Conservation (phyloP, 2,329 filamentous ascomycete species). For the Metarhizium guizhouense region DNA sequence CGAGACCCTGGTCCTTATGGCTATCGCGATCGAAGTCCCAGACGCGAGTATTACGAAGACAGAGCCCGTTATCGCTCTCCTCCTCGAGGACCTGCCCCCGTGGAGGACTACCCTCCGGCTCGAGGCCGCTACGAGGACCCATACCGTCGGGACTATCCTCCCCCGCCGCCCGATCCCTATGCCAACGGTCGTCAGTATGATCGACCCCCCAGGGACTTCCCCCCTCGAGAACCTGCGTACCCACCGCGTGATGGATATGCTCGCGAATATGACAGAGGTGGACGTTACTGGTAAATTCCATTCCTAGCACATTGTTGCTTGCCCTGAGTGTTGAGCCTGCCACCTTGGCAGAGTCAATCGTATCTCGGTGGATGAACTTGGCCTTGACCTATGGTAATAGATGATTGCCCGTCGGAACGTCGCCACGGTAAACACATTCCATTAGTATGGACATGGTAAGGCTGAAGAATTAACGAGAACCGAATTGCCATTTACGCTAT, state of each 20-base stretch:
- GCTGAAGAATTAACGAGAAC: not conserved
- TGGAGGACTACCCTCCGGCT: conserved; percentile 68
- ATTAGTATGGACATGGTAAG: not conserved
- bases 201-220: conserved; percentile 42
- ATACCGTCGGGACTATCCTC: conserved; percentile 61
- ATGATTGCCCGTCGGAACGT: conserved; percentile 13
- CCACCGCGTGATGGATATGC: conserved; percentile 31
- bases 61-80: conserved; percentile 74
- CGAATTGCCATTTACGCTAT: not conserved
- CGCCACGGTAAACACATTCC: not conserved
- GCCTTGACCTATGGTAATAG: conserved; percentile 28
- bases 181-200: conserved; percentile 48
- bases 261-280: conserved; percentile 41
- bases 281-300: conserved; percentile 40
- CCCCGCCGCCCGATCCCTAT: conserved; percentile 56
- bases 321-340: not conserved
- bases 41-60: conserved; percentile 82
- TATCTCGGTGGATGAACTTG: conserved; percentile 15
- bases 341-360: conserved; percentile 1
- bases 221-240: conserved; percentile 32
- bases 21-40: conserved; percentile 82
- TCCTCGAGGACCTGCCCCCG: conserved; percentile 53
- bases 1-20: conserved; percentile 56
- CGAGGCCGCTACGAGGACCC: conserved; percentile 68
- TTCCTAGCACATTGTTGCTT: conserved; percentile 9